phyloP scores from a whole-genome alignment of 2,329 filamentous ascomycete species.

The Diplodia intermedia region DNA sequence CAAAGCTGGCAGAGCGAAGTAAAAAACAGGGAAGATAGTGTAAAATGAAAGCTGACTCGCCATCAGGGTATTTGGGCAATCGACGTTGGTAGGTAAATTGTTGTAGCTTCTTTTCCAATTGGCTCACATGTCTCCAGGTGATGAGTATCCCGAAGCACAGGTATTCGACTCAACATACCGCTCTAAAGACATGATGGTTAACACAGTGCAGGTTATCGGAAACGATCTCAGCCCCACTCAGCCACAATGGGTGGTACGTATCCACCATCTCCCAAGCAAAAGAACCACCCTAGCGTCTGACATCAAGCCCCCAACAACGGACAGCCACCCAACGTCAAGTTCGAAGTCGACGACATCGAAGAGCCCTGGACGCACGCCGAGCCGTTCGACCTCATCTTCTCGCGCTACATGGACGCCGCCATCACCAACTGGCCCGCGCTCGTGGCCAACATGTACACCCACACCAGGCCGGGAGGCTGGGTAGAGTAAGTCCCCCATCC shows the following conservation, averaged over 20 bases:
- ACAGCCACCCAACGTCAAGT: constrained; percentile 63
- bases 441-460: constrained; percentile 50
- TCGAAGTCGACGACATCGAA: constrained; percentile 69
- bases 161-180: neutral
- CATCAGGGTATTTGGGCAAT: constrained; percentile 40
- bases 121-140: neutral
- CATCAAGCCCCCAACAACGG: too few species aligned
- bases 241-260: constrained; percentile 42
- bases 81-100: constrained; percentile 35
- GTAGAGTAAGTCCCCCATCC: constrained; percentile 46
- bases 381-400: constrained; percentile 64
- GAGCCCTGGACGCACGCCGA: constrained; percentile 62
- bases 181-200: neutral
- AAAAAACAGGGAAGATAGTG: neutral
- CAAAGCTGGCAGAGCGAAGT: neutral
- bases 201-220: constrained; percentile 33
- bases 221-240: constrained; percentile 59
- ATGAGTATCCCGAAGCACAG: constrained; percentile 16
- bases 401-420: constrained; percentile 58
- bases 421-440: constrained; percentile 62
- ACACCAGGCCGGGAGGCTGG: constrained; percentile 55
- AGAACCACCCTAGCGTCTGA: neutral
- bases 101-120: neutral
- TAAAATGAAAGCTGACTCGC: neutral
- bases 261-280: too few species aligned